Base-by-base conservation (phyloP, 78 protist species). In the Dictyostelium citrinum region DNA sequence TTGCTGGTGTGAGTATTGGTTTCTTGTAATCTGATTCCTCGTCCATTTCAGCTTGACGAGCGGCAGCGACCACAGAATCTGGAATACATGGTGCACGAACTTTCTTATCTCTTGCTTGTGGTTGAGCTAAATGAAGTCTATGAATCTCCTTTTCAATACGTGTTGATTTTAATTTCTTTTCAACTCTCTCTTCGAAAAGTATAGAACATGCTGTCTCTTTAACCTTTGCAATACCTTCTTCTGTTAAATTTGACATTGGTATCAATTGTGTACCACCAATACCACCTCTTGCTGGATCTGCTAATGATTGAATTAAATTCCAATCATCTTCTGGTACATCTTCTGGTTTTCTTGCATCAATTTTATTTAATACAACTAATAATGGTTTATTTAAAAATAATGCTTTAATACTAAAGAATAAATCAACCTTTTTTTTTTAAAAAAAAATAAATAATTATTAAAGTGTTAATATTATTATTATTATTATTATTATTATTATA, bases 301-400 rank as follows among this genome's bases (percentile, higher is more conserved):
- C 51, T 29, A 84, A 58, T 20, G 79, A 58, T 60, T 84, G 83
- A 27, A 98, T 71, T n/a, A 67, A 61, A 12, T 41, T 91, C 64
- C 90, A 82, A 67, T 96, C 97, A 14, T 55, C 97, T 2, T 31
- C 96, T 14, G 84, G 16, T 20, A 98, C 96, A 31, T 97, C 96
- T 27, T 97, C 99, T 41, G 78, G 67, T 17, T 45, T 22, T 14
- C 55, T 12, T 22, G 96, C 70, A 84, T 99, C 99, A 51, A 78
- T 79, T 96, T 99, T 99, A 96, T 97, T 98, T 86, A 98, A 31
- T 17, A 97, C 97, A 14, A 99, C 71, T 41, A 98, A 31, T 61
- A 99, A 86, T 37, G 99, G 99, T 97, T 99, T 99, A 86, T 96
- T 96, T 46, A 91, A 93, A 82, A 99, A 99, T 60, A 99, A 97